Conservation (phyloP, 306 rosid genomes). For the Acacia acuminata region DNA sequence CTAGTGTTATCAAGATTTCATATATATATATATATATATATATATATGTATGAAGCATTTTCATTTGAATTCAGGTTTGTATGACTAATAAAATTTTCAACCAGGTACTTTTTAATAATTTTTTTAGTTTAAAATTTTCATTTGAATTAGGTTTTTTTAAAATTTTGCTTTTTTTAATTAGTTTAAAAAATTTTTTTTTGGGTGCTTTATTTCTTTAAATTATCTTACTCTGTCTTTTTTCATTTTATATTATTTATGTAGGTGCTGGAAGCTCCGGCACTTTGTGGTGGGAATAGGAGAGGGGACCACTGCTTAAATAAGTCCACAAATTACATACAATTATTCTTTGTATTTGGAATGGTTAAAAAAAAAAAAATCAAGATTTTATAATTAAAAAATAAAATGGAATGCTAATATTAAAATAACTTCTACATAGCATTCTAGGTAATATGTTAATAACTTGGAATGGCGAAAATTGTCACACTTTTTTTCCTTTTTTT, state of each 20-base stretch:
- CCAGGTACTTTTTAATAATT: neutral
- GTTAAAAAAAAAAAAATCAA: neutral
- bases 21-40: too few species aligned
- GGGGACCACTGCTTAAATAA: constrained; percentile 11
- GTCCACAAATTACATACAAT: neutral
- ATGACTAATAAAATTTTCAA: too few species aligned
- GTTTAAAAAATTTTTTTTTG: too few species aligned
- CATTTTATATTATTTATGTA: neutral
- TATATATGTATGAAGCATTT: neutral
- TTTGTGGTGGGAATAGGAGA: constrained; percentile 19
- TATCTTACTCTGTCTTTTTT: neutral
- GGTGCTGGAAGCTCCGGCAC: neutral
- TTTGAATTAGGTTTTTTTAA: too few species aligned
- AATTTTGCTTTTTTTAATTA: too few species aligned
- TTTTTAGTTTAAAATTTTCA: neutral
- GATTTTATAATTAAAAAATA: neutral
- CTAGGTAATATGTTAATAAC: neutral
- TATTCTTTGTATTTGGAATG: neutral
- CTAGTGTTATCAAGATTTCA: too few species aligned
- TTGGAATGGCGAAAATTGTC: neutral
- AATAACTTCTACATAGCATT: neutral
- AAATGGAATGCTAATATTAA: neutral
- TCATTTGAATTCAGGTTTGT: too few species aligned
- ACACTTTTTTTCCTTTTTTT: neutral
- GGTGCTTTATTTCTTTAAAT: neutral